Evolutionary conservation across 1,284 basidiomycete genomes (phyloP).

Genomic region (Austropuccinia psidii): DNA sequence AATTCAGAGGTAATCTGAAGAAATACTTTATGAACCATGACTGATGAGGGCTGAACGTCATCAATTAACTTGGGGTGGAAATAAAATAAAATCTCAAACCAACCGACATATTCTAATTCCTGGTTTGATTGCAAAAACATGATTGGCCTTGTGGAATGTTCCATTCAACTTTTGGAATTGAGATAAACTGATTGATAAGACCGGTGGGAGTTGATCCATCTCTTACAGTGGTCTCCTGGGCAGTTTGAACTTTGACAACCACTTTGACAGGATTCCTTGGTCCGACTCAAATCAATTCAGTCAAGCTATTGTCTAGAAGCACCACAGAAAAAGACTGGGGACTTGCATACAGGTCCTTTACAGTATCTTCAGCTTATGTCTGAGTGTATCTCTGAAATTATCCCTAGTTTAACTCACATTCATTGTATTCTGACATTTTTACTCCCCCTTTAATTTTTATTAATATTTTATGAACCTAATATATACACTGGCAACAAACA

Average conservation of each 20-base stretch:
- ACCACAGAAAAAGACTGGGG: slow-evolving; percentile 99
- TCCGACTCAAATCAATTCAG: slow-evolving; percentile 82
- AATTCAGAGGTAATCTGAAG: slow-evolving; percentile 69
- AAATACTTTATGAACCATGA: too few relatives aligned
- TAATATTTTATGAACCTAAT: too few relatives aligned
- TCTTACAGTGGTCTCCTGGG: not conserved
- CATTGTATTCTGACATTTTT: too few relatives aligned
- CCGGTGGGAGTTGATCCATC: not conserved
- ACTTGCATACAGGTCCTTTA: too few relatives aligned
- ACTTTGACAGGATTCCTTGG: slow-evolving; percentile 88
- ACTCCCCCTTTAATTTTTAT: too few relatives aligned
- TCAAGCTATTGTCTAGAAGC: slow-evolving; percentile 85
- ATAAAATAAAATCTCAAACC: slow-evolving; percentile 43
- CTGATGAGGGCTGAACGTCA: too few relatives aligned
- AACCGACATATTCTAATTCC: slow-evolving; percentile 80
- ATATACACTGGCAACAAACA: too few relatives aligned
- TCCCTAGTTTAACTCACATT: too few relatives aligned
- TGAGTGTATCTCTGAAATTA: too few relatives aligned
- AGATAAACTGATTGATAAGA: slow-evolving; percentile 55
- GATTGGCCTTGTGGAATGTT: slow-evolving; percentile 79
- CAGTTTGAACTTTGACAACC: slow-evolving; percentile 69
- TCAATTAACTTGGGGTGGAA: not conserved
- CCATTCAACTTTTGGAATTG: slow-evolving; percentile 65
- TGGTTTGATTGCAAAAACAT: slow-evolving; percentile 65
- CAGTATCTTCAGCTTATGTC: too few relatives aligned